Base-by-base conservation (phyloP, 257 asterid genomes). In the Solanum pennellii region DNA sequence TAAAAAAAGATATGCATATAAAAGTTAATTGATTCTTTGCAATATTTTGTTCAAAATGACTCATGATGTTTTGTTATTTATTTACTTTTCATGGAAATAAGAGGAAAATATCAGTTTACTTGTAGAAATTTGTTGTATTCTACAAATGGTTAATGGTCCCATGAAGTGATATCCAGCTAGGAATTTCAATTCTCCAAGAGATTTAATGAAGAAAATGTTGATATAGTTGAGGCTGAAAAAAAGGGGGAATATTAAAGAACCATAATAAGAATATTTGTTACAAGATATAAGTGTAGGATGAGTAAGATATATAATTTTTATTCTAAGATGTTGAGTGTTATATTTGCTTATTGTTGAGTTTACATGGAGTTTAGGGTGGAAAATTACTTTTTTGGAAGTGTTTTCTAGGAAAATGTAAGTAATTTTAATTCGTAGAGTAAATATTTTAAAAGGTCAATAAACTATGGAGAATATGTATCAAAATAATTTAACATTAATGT, bases 151-250 rank as follows among this genome's bases (percentile, higher is more conserved):
- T 2, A 84, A 87, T 88, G 89, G 86, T 85, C 87, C 88, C 90
- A 62, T 71, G 83, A 86, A 90, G 91, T 90, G 92, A 90, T 89
- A 86, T 89, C 90, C 91, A 91, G 83, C 91, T 71, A 84, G 20
- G 75, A 33, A n/a, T 37, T 27, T 80, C 85, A 80, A 29, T 49
- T 29, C 44, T 47, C 4, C 44, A 80, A 80, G 85, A 49, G 45
- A 49, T 65, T 6, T 29, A 29, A 29, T 47, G 69, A 82, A 82
- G 69, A 33, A 82, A 82, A 82, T 49, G 44, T 49, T 47, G 21
- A 82, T 82, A 29, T 82, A 49, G 20, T 29, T 82, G 69, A 82
- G 44, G 44, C 69, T 29, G 21, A 82, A 27, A 65, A 80, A 49
- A 49, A 29, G 31, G 85, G n/a, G 69, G 69, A 29, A 18, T 49